phyloP scores from a whole-genome alignment of 371 early-diverging fungal genomes.

The Antonospora locustae region DNA sequence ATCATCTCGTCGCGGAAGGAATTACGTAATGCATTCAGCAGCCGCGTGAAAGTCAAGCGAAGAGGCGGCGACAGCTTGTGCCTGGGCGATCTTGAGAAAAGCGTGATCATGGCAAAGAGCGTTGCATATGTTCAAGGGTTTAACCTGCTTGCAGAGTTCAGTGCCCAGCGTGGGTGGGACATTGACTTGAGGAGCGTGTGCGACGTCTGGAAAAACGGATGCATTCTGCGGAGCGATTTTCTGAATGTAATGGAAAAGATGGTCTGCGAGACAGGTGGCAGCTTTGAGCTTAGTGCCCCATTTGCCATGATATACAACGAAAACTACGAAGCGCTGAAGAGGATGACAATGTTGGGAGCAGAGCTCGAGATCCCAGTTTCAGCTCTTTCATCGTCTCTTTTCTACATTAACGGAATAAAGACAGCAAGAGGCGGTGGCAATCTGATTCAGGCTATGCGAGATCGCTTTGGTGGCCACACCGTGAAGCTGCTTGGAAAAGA shows the following conservation, averaged over 20 bases:
- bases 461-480: conserved; percentile 92
- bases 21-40: conserved; percentile 65
- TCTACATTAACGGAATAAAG: conserved; percentile 73
- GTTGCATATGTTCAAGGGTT: conserved; percentile 95
- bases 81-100: conserved; percentile 64
- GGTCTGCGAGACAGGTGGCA: background rate
- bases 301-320: conserved; percentile 52
- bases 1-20: conserved; percentile 80
- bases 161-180: conserved; percentile 74
- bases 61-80: conserved; percentile 47
- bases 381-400: conserved; percentile 70
- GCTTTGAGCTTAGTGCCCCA: conserved; percentile 18
- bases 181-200: conserved; percentile 82
- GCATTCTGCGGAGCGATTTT: conserved; percentile 69
- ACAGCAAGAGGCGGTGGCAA: conserved; percentile 73
- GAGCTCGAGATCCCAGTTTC: conserved; percentile 70
- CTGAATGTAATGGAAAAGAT: conserved; percentile 19
- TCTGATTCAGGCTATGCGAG: conserved; percentile 83
- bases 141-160: conserved; percentile 85
- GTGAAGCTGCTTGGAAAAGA: conserved; percentile 27
- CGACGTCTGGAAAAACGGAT: conserved; percentile 94
- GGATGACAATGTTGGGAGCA: conserved; percentile 60
- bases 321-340: conserved; percentile 78
- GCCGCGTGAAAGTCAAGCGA: conserved; percentile 55
- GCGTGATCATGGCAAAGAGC: conserved; percentile 82